A percentile compares a stretch with the other conserved stretches of the same genome.
Conservation (phyloP, 306 rosid genomes). For the Citrullus amarus region DNA sequence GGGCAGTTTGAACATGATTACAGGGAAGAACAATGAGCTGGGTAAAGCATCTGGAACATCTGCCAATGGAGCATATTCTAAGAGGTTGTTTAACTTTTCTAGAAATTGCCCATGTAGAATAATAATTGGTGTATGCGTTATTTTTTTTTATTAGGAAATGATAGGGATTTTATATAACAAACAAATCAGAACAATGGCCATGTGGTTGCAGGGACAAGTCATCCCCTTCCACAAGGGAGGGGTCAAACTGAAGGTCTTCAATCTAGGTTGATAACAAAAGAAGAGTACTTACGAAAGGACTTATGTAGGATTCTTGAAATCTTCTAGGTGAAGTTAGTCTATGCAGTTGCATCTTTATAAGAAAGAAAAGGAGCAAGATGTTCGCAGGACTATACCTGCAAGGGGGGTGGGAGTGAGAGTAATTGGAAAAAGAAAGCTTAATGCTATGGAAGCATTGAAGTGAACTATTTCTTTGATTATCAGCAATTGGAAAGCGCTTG, state of each 20-base stretch:
- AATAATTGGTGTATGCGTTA: neutral
- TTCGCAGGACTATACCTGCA: slow-evolving; percentile 51
- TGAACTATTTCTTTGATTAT: too few relatives aligned
- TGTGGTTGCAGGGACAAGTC: neutral
- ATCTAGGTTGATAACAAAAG: neutral
- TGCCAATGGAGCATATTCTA: slow-evolving; percentile 72
- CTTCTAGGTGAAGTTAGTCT: too few relatives aligned
- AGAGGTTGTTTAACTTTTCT: slow-evolving; percentile 42
- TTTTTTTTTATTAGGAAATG: neutral
- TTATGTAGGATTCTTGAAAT: too few relatives aligned
- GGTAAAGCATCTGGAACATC: slow-evolving; percentile 68
- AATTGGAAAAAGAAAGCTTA: slow-evolving; percentile 19
- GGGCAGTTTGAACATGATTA: slow-evolving; percentile 97
- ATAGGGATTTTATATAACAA: neutral
- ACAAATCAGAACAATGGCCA: neutral
- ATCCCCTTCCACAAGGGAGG: neutral
- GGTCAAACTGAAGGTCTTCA: neutral
- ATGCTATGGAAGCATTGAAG: neutral
- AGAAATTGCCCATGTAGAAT: neutral
- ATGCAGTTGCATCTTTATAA: too few relatives aligned
- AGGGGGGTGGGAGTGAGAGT: slow-evolving; percentile 49
- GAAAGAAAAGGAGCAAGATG: too few relatives aligned
- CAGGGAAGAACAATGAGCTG: slow-evolving; percentile 74
- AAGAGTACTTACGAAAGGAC: neutral
- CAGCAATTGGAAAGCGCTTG: too few relatives aligned